Base-by-base conservation (phyloP, 2,329 filamentous ascomycete genomes). In the Ophiostoma sp. region DNA sequence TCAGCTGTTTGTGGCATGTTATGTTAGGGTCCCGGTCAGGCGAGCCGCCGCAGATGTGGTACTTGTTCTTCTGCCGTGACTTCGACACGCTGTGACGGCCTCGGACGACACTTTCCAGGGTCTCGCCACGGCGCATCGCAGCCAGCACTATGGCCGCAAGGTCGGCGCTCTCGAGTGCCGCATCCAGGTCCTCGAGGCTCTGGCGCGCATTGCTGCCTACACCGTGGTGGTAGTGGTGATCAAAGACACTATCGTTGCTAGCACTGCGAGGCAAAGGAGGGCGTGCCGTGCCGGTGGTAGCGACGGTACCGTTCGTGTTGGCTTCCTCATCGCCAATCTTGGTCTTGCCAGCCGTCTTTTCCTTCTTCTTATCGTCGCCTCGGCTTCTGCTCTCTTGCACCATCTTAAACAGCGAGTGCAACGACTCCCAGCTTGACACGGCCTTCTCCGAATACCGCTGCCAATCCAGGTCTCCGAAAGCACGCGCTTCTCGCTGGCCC, bases 161-260 rank as follows among this genome's bases (percentile, higher is more conserved):
- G 6, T 81, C 79, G 3, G 83, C 79, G 68, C 79, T 83, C 73
- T 85, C 81, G 68, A 86, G 84, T 4, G 81, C 78, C 12, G 49
- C 78, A 7, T 78, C 80, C 55, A 78, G 76, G 9, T 79, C 79
- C 27, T 78, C 77, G 47, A 76, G 75, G 68, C 45, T 69, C 66
- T 45, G 55, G 8, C 67, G 41, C 79, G 74, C 5, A 76, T 73
- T 71, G 12, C 81, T 74, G 38, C 77, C 74, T 38, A 74, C 70
- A 69, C 78, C 72, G 27, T 55, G 49, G 11, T 64, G 55, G 18
- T 49, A 52, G 49, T 69, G 52, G 18, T 67, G 64, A 55, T 52
- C 49, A 41, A 68, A 66, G 9, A 66, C 38, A 9, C 65, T 67
- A 63, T 69, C 69, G 49, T 36, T 42, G 63, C 67, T 69, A 38